Evolutionary conservation across 2,329 filamentous ascomycete species (phyloP), one percentile per base, ranked within the genome.

Genomic region (Keithomyces neogunnii): DNA sequence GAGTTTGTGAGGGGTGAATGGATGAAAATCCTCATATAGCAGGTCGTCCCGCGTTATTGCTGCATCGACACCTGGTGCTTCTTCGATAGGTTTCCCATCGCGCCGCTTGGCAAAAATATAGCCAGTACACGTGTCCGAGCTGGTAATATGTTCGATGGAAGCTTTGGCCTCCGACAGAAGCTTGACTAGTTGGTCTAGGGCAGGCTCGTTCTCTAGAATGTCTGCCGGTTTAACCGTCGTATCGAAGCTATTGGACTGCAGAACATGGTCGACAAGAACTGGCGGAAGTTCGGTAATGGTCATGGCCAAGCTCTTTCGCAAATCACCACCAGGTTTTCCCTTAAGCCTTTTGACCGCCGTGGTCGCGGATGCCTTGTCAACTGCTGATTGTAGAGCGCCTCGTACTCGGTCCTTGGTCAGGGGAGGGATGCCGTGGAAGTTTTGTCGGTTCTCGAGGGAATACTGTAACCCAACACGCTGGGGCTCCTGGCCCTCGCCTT

Each of bases 11-110:
- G 93, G 93, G 39, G 86, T 74, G 66, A 97, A 97, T 0, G 93
- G 93, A 59, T 97, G 92, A 60, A 96, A 97, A 61, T 99, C 93
- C 50, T 96, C 88, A 62, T 96, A 99, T 2, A 95, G 72, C 5
- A 93, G 64, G 45, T 74, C 72, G 3, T 71, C 67, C 8, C 69
- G 63, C 50, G 70, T 72, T 6, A 64, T 61, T 30, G 67, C 56
- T 3, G 68, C 65, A 1, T 62, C 64, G 4, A 49, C 53, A 10
- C 28, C 19, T 40, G 8, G 13, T 3, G 28, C 3, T 32, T 52
- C 38, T 8, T 36, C 35, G n/a, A 44, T 11, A 28, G 55, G 53
- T 11, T 42, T 39, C 45, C 52, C 57, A 2, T 62, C 61, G 49
- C 69, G 73, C 56, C 83, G 69, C 62, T 81, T 95, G 1, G 90